Evolutionary conservation across 805 yeast genomes (phyloP).

Genomic region (Kluyveromyces wickerhamii): DNA sequence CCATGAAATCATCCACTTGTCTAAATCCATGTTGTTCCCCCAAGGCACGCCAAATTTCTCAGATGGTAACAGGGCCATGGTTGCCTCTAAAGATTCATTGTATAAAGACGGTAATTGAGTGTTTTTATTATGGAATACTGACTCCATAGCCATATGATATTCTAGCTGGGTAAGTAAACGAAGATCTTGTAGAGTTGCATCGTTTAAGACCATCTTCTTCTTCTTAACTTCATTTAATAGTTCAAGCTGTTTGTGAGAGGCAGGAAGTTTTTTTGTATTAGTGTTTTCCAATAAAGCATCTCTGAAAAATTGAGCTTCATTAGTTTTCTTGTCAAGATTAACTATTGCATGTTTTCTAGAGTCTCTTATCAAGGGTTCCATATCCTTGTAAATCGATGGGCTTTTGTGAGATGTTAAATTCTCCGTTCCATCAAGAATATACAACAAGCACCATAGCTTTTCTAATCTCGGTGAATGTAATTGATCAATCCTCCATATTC

Average conservation of each 20-base stretch:
- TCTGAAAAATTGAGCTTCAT: conserved; percentile 7
- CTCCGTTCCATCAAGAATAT: conserved; percentile 62
- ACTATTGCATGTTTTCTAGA: conserved; percentile 9
- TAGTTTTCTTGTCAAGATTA: conserved; percentile 3
- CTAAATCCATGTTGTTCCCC: conserved; percentile 55
- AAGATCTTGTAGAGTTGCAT: conserved; percentile 36
- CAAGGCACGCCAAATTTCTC: conserved; percentile 61
- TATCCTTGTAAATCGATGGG: conserved; percentile 40
- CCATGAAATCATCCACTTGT: conserved; percentile 79
- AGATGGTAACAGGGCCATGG: conserved; percentile 43
- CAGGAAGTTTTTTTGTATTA: conserved; percentile 8
- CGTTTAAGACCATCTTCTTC: conserved; percentile 14
- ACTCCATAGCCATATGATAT: conserved; percentile 55
- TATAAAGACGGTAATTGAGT: conserved; percentile 1
- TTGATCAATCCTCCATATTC: conserved; percentile 24
- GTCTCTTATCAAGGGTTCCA: conserved; percentile 35
- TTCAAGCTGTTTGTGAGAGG: conserved; percentile 18
- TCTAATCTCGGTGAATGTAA: conserved; percentile 34
- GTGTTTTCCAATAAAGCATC: conserved; percentile 11
- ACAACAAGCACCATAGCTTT: conserved; percentile 59
- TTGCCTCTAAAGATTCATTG: conserved; percentile 15
- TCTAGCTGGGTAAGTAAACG: conserved; percentile 63
- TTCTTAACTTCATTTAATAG: conserved; percentile 14
- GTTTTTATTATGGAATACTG: conserved; percentile 42
- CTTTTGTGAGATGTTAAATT: conserved; percentile 52